Conservation (phyloP, 2,329 filamentous ascomycete species). For the Alternaria sp. region DNA sequence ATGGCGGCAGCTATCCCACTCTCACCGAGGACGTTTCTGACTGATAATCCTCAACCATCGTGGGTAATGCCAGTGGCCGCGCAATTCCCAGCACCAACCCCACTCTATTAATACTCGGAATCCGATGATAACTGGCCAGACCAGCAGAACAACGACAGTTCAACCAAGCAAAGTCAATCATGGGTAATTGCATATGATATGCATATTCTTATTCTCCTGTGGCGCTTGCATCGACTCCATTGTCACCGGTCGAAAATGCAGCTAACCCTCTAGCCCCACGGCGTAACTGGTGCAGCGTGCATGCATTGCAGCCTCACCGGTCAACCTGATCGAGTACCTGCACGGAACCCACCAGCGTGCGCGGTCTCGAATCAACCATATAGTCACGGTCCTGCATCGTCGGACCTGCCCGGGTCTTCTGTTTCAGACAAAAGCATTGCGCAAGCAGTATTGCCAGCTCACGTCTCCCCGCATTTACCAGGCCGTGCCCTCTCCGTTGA, state of each 20-base stretch:
- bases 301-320: slow-evolving; percentile 44
- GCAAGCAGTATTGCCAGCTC: slow-evolving; percentile 23
- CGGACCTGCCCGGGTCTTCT: slow-evolving; percentile 12
- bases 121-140: slow-evolving; percentile 1
- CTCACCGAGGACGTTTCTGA: slow-evolving; percentile 6
- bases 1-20: slow-evolving; percentile 9
- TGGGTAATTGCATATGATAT: slow-evolving; percentile 12
- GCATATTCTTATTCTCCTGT: slow-evolving; percentile 20
- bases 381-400: slow-evolving; percentile 9
- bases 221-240: slow-evolving; percentile 37
- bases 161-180: slow-evolving; percentile 3
- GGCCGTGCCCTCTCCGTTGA: slow-evolving; percentile 1
- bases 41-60: not conserved
- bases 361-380: slow-evolving; percentile 16
- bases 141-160: slow-evolving; percentile 5
- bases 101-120: not conserved
- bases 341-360: slow-evolving; percentile 16
- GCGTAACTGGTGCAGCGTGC: slow-evolving; percentile 18
- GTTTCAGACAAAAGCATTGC: slow-evolving; percentile 15
- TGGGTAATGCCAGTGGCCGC: slow-evolving; percentile 12
- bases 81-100: slow-evolving; percentile 8
- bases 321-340: slow-evolving; percentile 18
- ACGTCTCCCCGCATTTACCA: slow-evolving; percentile 19
- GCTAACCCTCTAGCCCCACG: slow-evolving; percentile 23
- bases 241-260: slow-evolving; percentile 26